Percentiles rank a stretch among this genome's conserved stretches.
phyloP scores from a whole-genome alignment of 2,329 filamentous ascomycete species.

The Fusarium tricinctum region DNA sequence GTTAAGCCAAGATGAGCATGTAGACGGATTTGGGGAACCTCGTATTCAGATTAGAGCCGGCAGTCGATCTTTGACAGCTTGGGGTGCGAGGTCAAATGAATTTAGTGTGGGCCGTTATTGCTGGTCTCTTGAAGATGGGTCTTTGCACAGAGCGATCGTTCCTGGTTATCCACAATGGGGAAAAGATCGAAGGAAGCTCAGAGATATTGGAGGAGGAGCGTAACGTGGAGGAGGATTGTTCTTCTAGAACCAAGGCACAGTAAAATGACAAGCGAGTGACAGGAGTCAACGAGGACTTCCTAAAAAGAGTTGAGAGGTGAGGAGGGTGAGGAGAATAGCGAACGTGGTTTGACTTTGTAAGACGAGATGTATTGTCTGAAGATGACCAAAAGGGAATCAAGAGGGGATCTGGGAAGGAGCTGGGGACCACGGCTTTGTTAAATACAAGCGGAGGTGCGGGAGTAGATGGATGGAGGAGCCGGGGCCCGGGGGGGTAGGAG shows the following conservation, averaged over 20 bases:
- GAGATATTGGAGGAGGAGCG: constrained; percentile 55
- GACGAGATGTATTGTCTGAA: constrained; percentile 45
- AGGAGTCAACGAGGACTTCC: constrained; percentile 82
- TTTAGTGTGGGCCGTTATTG: constrained; percentile 32
- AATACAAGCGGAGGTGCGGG: constrained; percentile 50
- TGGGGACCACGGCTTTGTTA: constrained; percentile 51
- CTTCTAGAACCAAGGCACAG: constrained; percentile 57
- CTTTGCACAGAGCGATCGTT: constrained; percentile 41
- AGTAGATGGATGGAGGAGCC: constrained; percentile 39
- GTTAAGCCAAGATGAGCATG: constrained; percentile 28
- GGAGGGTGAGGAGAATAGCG: constrained; percentile 60
- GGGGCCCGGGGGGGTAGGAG: constrained; percentile 29
- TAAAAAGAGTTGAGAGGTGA: constrained; percentile 57
- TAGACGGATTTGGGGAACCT: constrained; percentile 28
- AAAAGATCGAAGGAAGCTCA: constrained; percentile 40
- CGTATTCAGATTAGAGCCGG: constrained; percentile 34
- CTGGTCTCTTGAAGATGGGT: constrained; percentile 33
- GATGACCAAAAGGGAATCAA: constrained; percentile 49
- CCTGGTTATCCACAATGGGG: constrained; percentile 33
- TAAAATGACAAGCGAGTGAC: constrained; percentile 79
- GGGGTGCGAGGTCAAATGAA: constrained; percentile 15
- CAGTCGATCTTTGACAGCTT: constrained; percentile 29
- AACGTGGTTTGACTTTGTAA: constrained; percentile 57
- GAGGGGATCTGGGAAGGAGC: constrained; percentile 47
- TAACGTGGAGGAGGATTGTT: constrained; percentile 33